Evolutionary conservation across 2,329 filamentous ascomycete genomes (phyloP), one percentile per base, ranked within the genome.

Genomic region (Aspergillus sp.): DNA sequence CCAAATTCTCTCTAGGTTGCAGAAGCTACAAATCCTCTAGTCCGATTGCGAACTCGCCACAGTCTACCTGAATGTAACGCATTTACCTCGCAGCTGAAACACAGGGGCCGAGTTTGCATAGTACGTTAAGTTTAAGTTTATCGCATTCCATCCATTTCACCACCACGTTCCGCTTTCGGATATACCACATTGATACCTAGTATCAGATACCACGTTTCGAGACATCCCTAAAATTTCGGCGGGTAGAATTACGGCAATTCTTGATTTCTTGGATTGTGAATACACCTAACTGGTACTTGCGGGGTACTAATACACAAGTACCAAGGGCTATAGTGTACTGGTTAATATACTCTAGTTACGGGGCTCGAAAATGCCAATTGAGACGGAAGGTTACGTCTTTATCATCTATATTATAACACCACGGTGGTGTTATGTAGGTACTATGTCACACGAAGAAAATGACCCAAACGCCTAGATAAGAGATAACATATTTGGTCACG

Each of bases 361-460:
- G 33, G 35, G 15, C 35, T 14, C 15, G 9, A 37, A 37, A n/a
- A n/a, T 8, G 35, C 35, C 35, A 37, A n/a, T 37, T 3, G 9
- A 55, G 35, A 55, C 9, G 3, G 39, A 56, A 56, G 46, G 9
- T 43, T 37, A 21, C 12, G 12, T 24, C 43, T 41, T 51, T 41
- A 51, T 56, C 56, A 59, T 61, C 54, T 63, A 62, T 59, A 52
- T 14, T 43, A 47, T 51, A n/a, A 45, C 23, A 55, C 33, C 35
- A 17, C 46, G 54, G 53, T 39, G 51, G 57, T 56, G 62, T 59
- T 60, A 64, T 64, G 57, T 58, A 62, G 59, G 62, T 48, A 68
- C 64, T 71, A 70, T 70, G 52, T 62, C 63, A 70, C 67, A 70
- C 52, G 50, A 53, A 64, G 49, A 51, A 44, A 62, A 59, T 59